Percentiles rank a stretch among this genome's conserved stretches.
These are phyloP conservation scores for Acanthamoeba lenticulata DNA, from an alignment of 208 protist species.

Conservation along the genomic window DNA sequence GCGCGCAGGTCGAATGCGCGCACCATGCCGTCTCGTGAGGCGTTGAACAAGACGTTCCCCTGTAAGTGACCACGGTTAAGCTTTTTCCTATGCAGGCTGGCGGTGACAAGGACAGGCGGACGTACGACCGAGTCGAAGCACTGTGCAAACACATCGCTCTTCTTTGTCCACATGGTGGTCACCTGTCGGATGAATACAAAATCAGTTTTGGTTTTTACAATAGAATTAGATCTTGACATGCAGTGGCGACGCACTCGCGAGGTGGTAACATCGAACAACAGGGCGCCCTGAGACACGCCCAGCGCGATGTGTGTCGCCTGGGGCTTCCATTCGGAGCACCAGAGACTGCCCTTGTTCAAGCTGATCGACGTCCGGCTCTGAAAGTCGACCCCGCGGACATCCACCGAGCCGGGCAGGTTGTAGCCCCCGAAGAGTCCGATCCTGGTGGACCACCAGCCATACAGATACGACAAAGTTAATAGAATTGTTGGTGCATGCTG, in stretches of 20 bases:
- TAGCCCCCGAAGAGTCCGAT: slow-evolving; percentile 22
- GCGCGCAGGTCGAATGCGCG: slow-evolving; percentile 15
- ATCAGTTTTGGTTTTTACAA: background rate
- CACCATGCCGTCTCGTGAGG: slow-evolving; percentile 29
- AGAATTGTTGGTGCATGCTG: too few species aligned
- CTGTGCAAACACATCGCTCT: slow-evolving; percentile 50
- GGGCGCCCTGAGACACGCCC: slow-evolving; percentile 1
- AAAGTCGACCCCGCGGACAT: slow-evolving; percentile 18
- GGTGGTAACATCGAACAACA: slow-evolving; percentile 1
- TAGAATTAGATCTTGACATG: background rate
- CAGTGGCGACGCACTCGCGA: background rate
- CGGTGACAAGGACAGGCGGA: background rate
- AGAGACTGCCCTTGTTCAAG: slow-evolving; percentile 32
- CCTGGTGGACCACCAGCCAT: background rate
- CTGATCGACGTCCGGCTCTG: background rate
- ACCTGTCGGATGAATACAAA: background rate
- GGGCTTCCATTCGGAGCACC: slow-evolving; percentile 29
- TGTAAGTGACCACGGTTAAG: background rate
- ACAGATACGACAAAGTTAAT: too few species aligned
- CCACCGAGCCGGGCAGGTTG: background rate
- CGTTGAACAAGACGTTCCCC: slow-evolving; percentile 24
- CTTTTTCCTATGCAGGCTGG: background rate
- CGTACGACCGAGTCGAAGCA: slow-evolving; percentile 27
- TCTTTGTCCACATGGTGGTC: slow-evolving; percentile 2
- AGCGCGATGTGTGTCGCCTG: slow-evolving; percentile 12